Conservation (phyloP, 2,329 filamentous ascomycete species). For the Phoma herbarum region DNA sequence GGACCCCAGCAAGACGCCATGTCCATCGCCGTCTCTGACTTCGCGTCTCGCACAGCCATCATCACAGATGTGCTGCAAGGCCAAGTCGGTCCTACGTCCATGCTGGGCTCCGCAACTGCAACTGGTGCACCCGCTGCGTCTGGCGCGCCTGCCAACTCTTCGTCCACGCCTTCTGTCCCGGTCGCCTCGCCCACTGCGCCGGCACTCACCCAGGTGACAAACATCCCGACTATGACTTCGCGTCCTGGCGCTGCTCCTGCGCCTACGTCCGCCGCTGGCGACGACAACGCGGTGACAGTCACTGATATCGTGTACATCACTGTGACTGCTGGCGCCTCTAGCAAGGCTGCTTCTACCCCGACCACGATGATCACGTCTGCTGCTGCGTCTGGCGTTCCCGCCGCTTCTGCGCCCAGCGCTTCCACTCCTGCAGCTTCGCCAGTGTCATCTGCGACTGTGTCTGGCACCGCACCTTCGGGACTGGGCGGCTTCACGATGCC, state of each 20-base stretch:
- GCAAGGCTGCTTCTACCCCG: background rate
- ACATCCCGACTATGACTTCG: constrained; percentile 29
- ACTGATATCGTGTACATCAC: constrained; percentile 41
- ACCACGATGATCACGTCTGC: constrained; percentile 1
- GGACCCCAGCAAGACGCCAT: constrained; percentile 55
- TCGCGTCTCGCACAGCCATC: constrained; percentile 52
- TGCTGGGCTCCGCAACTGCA: constrained; percentile 25
- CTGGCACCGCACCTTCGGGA: background rate
- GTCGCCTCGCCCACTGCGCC: constrained; percentile 13
- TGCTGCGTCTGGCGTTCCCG: background rate
- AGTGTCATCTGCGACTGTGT: background rate
- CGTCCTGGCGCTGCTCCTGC: constrained; percentile 27
- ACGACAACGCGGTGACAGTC: constrained; percentile 28
- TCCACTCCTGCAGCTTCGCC: background rate
- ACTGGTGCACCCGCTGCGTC: constrained; percentile 13
- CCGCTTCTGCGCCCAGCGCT: background rate
- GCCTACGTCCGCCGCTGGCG: constrained; percentile 9
- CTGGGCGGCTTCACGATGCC: constrained; percentile 16
- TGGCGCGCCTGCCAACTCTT: constrained; percentile 15
- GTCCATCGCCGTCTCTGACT: constrained; percentile 52
- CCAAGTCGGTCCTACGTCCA: constrained; percentile 39
- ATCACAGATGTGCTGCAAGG: constrained; percentile 40
- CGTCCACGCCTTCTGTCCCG: background rate
- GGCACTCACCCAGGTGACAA: constrained; percentile 19
- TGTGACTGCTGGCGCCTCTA: constrained; percentile 29